A percentile compares a stretch with the other conserved stretches of the same genome.
phyloP scores from a whole-genome alignment of 768 basidiomycete genomes.

The Roridomyces roridus region DNA sequence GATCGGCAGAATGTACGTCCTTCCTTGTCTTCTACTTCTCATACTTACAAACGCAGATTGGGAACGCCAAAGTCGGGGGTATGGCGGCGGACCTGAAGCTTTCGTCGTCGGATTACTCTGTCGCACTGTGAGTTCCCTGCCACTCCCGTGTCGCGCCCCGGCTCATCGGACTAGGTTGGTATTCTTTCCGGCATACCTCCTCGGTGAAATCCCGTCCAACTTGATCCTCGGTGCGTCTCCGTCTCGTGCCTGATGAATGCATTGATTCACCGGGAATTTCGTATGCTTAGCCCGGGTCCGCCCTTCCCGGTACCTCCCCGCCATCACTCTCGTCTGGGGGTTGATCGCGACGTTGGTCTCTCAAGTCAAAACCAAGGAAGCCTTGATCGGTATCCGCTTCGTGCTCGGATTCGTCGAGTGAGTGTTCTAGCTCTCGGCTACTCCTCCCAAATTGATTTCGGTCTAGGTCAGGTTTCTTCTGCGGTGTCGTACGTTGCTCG shows the following conservation, averaged over 20 bases:
- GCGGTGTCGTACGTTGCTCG: constrained; percentile 15
- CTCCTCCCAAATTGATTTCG: constrained; percentile 12
- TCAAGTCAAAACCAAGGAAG: constrained; percentile 19
- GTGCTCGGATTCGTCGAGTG: constrained; percentile 19
- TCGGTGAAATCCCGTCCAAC: constrained; percentile 21
- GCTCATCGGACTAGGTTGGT: constrained; percentile 16
- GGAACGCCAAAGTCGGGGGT: constrained; percentile 20
- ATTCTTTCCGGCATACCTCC: constrained; percentile 20
- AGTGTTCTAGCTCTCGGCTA: constrained; percentile 9
- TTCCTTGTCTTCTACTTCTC: background rate
- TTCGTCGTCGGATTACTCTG: constrained; percentile 18
- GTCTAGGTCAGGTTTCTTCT: constrained; percentile 17
- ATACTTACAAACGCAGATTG: constrained; percentile 8
- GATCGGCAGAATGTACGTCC: constrained; percentile 14
- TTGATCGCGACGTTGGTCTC: constrained; percentile 17
- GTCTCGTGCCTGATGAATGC: constrained; percentile 11
- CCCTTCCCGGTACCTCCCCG: constrained; percentile 19
- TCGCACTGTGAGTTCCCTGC: constrained; percentile 16
- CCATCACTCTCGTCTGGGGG: constrained; percentile 19
- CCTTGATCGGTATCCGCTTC: constrained; percentile 17
- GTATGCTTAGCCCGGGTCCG: constrained; percentile 18
- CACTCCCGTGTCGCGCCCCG: constrained; percentile 1
- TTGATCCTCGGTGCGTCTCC: constrained; percentile 15
- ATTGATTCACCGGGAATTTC: too few relatives aligned
- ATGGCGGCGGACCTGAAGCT: constrained; percentile 20